Evolutionary conservation across 23 red algal genomes (phyloP).

Genomic region (Gracilaria domingensis): DNA sequence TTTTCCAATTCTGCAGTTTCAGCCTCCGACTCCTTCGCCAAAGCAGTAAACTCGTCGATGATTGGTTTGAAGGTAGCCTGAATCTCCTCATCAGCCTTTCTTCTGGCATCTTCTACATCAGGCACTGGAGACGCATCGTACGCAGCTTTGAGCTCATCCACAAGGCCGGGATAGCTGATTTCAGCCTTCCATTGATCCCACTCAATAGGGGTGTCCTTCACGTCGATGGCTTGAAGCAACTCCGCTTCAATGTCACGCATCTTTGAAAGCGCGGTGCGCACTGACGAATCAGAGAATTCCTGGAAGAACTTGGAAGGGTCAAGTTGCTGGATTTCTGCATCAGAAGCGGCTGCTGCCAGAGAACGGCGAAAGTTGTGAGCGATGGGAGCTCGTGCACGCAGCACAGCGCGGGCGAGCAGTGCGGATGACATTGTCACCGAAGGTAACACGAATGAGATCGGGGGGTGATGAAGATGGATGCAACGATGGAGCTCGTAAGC

Average conservation of each 20-base stretch:
- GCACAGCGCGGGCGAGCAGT: slow-evolving; percentile 16
- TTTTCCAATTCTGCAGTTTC: slow-evolving; percentile 45
- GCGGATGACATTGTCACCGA: neutral
- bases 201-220: slow-evolving; percentile 37
- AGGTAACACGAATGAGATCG: neutral
- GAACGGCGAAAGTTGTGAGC: slow-evolving; percentile 19
- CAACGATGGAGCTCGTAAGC: neutral
- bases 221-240: slow-evolving; percentile 10
- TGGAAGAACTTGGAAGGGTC: slow-evolving; percentile 51
- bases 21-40: slow-evolving; percentile 54
- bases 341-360: neutral
- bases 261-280: slow-evolving; percentile 45
- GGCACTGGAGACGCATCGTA: slow-evolving; percentile 28
- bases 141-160: slow-evolving; percentile 64
- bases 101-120: slow-evolving; percentile 35
- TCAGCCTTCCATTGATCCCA: slow-evolving; percentile 66
- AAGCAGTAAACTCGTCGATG: slow-evolving; percentile 36
- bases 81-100: slow-evolving; percentile 23
- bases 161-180: slow-evolving; percentile 68
- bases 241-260: slow-evolving; percentile 63
- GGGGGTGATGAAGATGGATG: neutral
- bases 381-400: slow-evolving; percentile 16
- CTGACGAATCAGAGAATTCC: slow-evolving; percentile 33
- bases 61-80: slow-evolving; percentile 55
- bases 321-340: slow-evolving; percentile 34